These are phyloP conservation scores for Pyrenochaeta sp. DNA, from an alignment of 2,329 filamentous ascomycete genomes.

Conservation along the genomic window DNA sequence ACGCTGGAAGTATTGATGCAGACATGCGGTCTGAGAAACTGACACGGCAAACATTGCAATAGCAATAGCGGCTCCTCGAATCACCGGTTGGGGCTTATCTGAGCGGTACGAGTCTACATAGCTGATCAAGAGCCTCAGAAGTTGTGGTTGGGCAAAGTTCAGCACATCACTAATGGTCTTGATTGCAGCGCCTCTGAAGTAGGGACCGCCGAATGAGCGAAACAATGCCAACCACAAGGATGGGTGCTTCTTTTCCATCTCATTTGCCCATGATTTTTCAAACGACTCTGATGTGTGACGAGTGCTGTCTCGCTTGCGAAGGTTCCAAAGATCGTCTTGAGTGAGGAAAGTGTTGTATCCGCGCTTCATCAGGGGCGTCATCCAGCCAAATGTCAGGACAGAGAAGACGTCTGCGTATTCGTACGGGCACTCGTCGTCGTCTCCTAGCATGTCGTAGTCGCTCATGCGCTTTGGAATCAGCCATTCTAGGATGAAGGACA, in stretches of 20 bases:
- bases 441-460: slow-evolving; percentile 71
- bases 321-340: slow-evolving; percentile 94
- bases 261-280: slow-evolving; percentile 75
- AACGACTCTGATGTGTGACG: slow-evolving; percentile 74
- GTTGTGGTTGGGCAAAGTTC: slow-evolving; percentile 89
- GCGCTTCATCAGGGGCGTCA: slow-evolving; percentile 96
- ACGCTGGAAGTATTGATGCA: slow-evolving; percentile 98
- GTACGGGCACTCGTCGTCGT: slow-evolving; percentile 75
- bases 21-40: slow-evolving; percentile 82
- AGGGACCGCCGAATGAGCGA: slow-evolving; percentile 83
- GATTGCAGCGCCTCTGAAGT: slow-evolving; percentile 80
- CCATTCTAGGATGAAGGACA: slow-evolving; percentile 84
- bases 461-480: slow-evolving; percentile 80
- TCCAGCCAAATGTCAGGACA: slow-evolving; percentile 93
- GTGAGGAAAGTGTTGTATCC: slow-evolving; percentile 92
- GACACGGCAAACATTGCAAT: slow-evolving; percentile 91
- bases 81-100: slow-evolving; percentile 73
- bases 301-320: slow-evolving; percentile 82
- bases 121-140: slow-evolving; percentile 81
- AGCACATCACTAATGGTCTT: slow-evolving; percentile 88
- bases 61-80: slow-evolving; percentile 86
- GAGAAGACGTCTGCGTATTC: slow-evolving; percentile 97
- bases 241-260: slow-evolving; percentile 75
- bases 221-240: slow-evolving; percentile 89
- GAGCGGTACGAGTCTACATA: slow-evolving; percentile 80